phyloP scores from a whole-genome alignment of 2,329 filamentous ascomycete genomes.

The Aaosphaeria arxii region DNA sequence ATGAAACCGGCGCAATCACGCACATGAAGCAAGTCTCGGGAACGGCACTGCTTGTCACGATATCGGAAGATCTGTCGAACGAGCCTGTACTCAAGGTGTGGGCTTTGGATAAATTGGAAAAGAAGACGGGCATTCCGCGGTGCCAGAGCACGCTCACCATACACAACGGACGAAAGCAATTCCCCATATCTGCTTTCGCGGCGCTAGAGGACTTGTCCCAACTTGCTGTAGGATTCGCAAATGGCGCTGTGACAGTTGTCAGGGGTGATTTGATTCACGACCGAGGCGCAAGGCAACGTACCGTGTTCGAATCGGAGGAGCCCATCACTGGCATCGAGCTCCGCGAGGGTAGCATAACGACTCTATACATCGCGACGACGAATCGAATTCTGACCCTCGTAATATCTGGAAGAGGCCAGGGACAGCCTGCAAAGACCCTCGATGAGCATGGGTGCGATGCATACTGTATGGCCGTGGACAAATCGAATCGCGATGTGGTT shows the following conservation, averaged over 20 bases:
- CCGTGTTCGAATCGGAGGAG: slow-evolving; percentile 94
- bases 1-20: slow-evolving; percentile 76
- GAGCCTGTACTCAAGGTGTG: slow-evolving; percentile 95
- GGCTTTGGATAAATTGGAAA: slow-evolving; percentile 90
- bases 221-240: slow-evolving; percentile 91
- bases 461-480: slow-evolving; percentile 92
- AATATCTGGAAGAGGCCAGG: slow-evolving; percentile 84
- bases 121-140: slow-evolving; percentile 85
- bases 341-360: slow-evolving; percentile 61
- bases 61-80: slow-evolving; percentile 80
- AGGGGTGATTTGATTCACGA: slow-evolving; percentile 94
- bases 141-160: slow-evolving; percentile 84
- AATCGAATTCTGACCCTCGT: slow-evolving; percentile 81
- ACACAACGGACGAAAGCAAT: slow-evolving; percentile 86
- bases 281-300: slow-evolving; percentile 87
- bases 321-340: slow-evolving; percentile 91
- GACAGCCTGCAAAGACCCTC: slow-evolving; percentile 80
- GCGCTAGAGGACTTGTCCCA: slow-evolving; percentile 86
- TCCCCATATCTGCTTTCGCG: slow-evolving; percentile 91
- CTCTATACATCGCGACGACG: slow-evolving; percentile 89
- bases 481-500: slow-evolving; percentile 75
- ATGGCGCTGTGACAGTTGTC: slow-evolving; percentile 90
- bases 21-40: slow-evolving; percentile 91
- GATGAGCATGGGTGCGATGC: slow-evolving; percentile 88
- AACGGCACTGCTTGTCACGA: slow-evolving; percentile 80